Percentiles rank a stretch among this genome's conserved stretches.
Conservation (phyloP, 2,329 filamentous ascomycete species). For the Curvularia lunata region DNA sequence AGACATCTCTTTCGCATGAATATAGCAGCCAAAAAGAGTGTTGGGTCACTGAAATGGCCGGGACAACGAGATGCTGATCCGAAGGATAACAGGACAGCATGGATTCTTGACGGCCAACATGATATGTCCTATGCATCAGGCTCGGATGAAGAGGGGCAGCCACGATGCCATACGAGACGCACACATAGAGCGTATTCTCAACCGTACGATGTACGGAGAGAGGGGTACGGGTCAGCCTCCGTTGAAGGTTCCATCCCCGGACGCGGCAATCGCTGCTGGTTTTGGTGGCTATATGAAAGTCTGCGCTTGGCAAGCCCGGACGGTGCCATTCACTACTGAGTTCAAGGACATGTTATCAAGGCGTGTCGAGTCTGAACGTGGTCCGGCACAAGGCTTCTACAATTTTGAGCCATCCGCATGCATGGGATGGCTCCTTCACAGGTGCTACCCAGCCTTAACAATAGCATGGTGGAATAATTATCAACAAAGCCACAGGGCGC, state of each 20-base stretch:
- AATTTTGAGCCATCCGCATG: slow-evolving; percentile 1
- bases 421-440: slow-evolving; percentile 5
- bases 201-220: slow-evolving; percentile 27
- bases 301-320: slow-evolving; percentile 7
- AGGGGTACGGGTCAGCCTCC: slow-evolving; percentile 24
- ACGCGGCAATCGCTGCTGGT: slow-evolving; percentile 12
- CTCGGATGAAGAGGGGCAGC: slow-evolving; percentile 6
- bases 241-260: slow-evolving; percentile 14
- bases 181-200: slow-evolving; percentile 3
- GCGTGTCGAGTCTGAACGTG: slow-evolving; percentile 2
- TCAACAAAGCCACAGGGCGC: slow-evolving; percentile 9
- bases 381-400: not conserved
- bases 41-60: slow-evolving; percentile 16
- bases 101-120: slow-evolving; percentile 5
- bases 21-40: slow-evolving; percentile 17
- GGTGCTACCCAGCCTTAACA: slow-evolving; percentile 8
- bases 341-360: slow-evolving; percentile 5
- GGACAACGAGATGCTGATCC: slow-evolving; percentile 11
- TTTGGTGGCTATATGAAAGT: slow-evolving; percentile 3
- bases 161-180: slow-evolving; percentile 4
- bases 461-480: slow-evolving; percentile 8
- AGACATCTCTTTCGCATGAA: slow-evolving; percentile 18
- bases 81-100: slow-evolving; percentile 6
- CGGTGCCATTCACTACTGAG: slow-evolving; percentile 1
- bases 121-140: slow-evolving; percentile 3